These are phyloP conservation scores for Aegilops sharonensis DNA, from an alignment of 176 grass and related monocot genomes.

Conservation along the genomic window DNA sequence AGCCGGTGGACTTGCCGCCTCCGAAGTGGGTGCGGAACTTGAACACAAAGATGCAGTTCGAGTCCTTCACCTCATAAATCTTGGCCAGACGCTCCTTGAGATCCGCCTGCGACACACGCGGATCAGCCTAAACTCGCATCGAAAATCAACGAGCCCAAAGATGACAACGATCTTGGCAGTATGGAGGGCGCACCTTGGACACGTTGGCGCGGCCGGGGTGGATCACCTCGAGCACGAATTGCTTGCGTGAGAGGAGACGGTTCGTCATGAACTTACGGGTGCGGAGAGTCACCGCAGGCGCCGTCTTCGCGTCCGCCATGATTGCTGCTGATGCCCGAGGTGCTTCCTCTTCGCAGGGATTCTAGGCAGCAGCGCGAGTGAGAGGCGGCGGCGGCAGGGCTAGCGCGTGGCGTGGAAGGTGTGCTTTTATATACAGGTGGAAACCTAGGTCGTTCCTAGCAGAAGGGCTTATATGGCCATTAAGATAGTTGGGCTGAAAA, in stretches of 20 bases:
- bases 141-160: background rate
- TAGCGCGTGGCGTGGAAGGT: background rate
- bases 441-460: constrained; percentile 19
- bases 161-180: background rate
- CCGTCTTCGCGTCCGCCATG: constrained; percentile 77
- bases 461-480: background rate
- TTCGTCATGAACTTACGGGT: constrained; percentile 99
- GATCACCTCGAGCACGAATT: constrained; percentile 97
- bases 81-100: constrained; percentile 69
- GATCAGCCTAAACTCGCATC: background rate
- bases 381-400: constrained; percentile 9
- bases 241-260: constrained; percentile 86
- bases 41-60: constrained; percentile 96
- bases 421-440: constrained; percentile 1
- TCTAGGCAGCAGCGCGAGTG: background rate
- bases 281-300: constrained; percentile 68
- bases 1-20: constrained; percentile 91
- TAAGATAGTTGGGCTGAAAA: background rate
- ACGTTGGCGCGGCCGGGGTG: constrained; percentile 92
- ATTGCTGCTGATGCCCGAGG: constrained; percentile 18
- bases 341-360: background rate
- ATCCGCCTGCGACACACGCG: constrained; percentile 45
- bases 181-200: constrained; percentile 60
- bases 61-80: constrained; percentile 77
- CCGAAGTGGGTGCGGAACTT: constrained; percentile 97